These are phyloP conservation scores for Glycine tomentella DNA, from an alignment of 306 rosid genomes.

Conservation along the genomic window DNA sequence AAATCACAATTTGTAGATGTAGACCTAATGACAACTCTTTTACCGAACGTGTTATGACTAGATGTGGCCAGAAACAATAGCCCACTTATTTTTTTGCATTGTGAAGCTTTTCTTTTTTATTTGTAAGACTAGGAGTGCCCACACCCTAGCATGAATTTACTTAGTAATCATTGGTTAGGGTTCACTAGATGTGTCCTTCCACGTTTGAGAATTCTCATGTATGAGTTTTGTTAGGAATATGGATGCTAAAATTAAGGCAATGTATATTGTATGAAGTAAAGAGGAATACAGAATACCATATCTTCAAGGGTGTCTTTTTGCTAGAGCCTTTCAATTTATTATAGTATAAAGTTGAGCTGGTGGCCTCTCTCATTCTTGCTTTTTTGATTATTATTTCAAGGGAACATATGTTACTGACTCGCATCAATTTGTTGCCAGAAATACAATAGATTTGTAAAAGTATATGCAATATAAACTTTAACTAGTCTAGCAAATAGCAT, in stretches of 20 bases:
- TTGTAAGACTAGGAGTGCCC: constrained; percentile 3
- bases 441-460: too few relatives aligned
- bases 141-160: constrained; percentile 13
- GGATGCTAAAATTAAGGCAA: constrained; percentile 15
- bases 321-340: constrained; percentile 9
- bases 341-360: background rate
- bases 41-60: background rate
- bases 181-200: background rate
- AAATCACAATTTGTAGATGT: background rate
- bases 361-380: background rate
- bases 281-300: constrained; percentile 8
- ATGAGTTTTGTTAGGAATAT: constrained; percentile 11
- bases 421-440: too few relatives aligned
- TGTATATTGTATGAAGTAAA: background rate
- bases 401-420: too few relatives aligned
- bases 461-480: too few relatives aligned
- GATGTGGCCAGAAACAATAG: constrained; percentile 2
- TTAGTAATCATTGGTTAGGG: background rate
- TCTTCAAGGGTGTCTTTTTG: background rate
- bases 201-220: constrained; percentile 11
- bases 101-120: constrained; percentile 1
- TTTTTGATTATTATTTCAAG: constrained; percentile 2
- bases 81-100: constrained; percentile 17
- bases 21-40: too few relatives aligned
- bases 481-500: too few relatives aligned